Base-by-base conservation (phyloP, 2,329 filamentous ascomycete genomes). In the Didymella segeticola region DNA sequence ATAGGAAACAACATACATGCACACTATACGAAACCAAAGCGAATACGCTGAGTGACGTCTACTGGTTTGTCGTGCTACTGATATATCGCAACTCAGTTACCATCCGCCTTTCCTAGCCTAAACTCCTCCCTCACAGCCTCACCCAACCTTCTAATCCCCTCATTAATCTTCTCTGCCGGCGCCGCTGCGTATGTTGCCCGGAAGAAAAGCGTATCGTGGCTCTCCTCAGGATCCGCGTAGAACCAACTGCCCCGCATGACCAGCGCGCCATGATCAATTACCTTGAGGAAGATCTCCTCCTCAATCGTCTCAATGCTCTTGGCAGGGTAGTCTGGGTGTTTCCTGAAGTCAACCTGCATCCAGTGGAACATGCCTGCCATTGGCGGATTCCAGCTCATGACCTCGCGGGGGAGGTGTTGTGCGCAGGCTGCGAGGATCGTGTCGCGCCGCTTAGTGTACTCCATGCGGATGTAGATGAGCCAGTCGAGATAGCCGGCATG, bases 291-390 rank as follows among this genome's bases (percentile, higher is more conserved):
- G 37, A 99, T 91, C 49, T 90, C 86, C 65, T 96, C 88, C 75
- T 99, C 95, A 34, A 99, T 82, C 8, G 74, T 85, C 20, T 84
- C 73, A 39, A 91, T 78, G 42, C 75, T 78, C 60, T 73, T 72
- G 9, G 68, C 77, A 1, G 73, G 71, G 29, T 81, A 81, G 11
- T 83, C 75, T 0, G 90, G 90, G 65, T 93, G 90, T 57, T 83
- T 81, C 17, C 77, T 79, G 66, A 85, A 84, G 63, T 91, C 83
- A 15, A 95, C 78, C 46, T 83, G 80, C 53, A 95, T 77, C 91
- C 91, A 95, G 70, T 90, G 89, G 83, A 99, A 99, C 95, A 99
- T 99, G 71, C 93, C 93, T 1, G 93, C 91, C 52, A 83, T 83
- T 0, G 93, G 93, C 0, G 90, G 84, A 22, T 80, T 83, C 92